Evolutionary conservation across 2,329 filamentous ascomycete species (phyloP).

Genomic region (Aspergillus ochraceus): DNA sequence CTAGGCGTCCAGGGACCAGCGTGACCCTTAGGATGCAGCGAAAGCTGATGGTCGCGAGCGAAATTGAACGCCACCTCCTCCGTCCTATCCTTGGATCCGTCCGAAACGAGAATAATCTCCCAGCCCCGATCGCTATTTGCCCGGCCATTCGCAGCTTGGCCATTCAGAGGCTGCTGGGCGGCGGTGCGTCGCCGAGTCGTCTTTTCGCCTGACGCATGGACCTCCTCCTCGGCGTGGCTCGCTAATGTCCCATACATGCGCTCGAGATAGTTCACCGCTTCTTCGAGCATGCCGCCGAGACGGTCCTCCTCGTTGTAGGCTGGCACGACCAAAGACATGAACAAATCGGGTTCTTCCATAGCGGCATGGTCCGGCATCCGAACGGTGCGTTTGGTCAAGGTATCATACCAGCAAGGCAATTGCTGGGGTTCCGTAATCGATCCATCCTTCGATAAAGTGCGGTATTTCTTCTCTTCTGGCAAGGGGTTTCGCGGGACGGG

Average conservation of each 20-base stretch:
- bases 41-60: conserved; percentile 65
- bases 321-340: conserved; percentile 87
- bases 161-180: conserved; percentile 31
- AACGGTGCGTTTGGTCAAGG: conserved; percentile 62
- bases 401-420: conserved; percentile 86
- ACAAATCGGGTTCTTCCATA: conserved; percentile 76
- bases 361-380: conserved; percentile 39
- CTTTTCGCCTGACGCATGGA: conserved; percentile 9
- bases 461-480: conserved; percentile 81
- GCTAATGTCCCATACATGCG: conserved; percentile 63
- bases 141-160: conserved; percentile 31
- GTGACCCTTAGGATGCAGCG: conserved; percentile 42
- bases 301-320: conserved; percentile 93
- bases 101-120: conserved; percentile 90
- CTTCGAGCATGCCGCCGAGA: conserved; percentile 79
- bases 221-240: conserved; percentile 17
- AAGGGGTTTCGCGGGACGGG: conserved; percentile 74
- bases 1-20: conserved; percentile 55
- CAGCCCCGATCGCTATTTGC: conserved; percentile 59
- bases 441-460: conserved; percentile 69
- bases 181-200: conserved; percentile 25
- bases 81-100: conserved; percentile 82
- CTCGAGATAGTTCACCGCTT: conserved; percentile 86
- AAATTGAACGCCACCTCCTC: conserved; percentile 78
- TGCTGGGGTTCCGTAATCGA: conserved; percentile 53